Base-by-base conservation (phyloP, 2,329 filamentous ascomycete species). In the Penicillium sp. region DNA sequence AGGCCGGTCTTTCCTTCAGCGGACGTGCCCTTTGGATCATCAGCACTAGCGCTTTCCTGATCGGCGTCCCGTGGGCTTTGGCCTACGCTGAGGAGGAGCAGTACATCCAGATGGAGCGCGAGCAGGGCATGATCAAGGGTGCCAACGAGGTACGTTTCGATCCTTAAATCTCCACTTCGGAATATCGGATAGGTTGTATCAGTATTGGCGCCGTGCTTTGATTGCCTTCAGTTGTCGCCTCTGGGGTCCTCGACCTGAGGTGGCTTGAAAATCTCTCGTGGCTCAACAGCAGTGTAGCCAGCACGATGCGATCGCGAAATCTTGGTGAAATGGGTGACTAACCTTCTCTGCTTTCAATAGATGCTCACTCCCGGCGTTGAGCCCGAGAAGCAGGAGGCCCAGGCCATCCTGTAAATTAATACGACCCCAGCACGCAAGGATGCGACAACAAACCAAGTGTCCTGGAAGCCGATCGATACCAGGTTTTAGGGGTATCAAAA, bases 71-170 rank as follows among this genome's bases (percentile, higher is more conserved):
- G 51, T 97, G 91, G 81, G 92, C 91, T 53, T 80, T 99, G 63
- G 93, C 91, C 53, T 93, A 91, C 71, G 86, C 88, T 59, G 94
- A 99, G 81, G 94, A 99, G 80, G 91, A 96, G 81, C 90, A 96
- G 80, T 85, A 95, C 72, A 81, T 93, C 61, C 93, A 96, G 80
- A 95, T 96, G 90, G 94, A 99, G 85, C 86, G 91, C 75, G 93
- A 96, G 79, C 91, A 92, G 84, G 86, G 88, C 74, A 94, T 96
- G 90, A 88, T 94, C 74, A 90, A 96, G 83, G 85, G 88, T 68
- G 90, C 90, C 59, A 87, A 88, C 70, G 90, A 96, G 79, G 84
- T 87, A 67, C 65, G 79, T 75, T 54, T 44, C 24, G 18, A 49
- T 45, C 24, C 38, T 18, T 9, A 15, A 36, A 7, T 41, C 42